Conservation (phyloP, 2,329 filamentous ascomycete species). For the Aspergillus melleus region DNA sequence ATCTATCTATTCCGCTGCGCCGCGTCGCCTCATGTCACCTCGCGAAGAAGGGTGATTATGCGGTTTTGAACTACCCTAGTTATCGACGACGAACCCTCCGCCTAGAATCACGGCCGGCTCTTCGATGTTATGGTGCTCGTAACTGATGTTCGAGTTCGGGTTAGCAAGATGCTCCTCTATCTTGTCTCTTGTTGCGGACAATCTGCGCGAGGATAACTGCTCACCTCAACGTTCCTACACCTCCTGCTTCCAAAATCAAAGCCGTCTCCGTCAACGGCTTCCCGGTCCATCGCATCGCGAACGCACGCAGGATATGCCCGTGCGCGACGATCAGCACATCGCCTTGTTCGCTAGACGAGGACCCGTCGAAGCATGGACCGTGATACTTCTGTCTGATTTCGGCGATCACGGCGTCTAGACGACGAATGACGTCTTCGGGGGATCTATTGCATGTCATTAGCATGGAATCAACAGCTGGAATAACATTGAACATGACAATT, state of each 20-base stretch:
- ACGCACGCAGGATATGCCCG: constrained; percentile 83
- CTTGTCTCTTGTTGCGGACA: not conserved
- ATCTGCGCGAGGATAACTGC: constrained; percentile 15
- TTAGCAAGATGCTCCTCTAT: not conserved
- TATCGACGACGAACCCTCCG: constrained; percentile 62
- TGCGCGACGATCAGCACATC: constrained; percentile 84
- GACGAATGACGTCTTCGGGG: constrained; percentile 68
- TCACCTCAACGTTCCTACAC: constrained; percentile 75
- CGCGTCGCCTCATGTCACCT: no score
- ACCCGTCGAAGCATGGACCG: constrained; percentile 59
- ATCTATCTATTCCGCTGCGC: no score
- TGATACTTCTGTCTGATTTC: constrained; percentile 72
- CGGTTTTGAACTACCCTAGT: not conserved
- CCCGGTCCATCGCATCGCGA: constrained; percentile 82
- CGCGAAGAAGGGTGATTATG: no score
- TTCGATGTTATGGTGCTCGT: constrained; percentile 74
- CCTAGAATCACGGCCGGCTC: constrained; percentile 80
- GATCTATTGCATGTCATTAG: constrained; percentile 48
- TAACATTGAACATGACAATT: not conserved
- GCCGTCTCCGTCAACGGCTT: constrained; percentile 72
- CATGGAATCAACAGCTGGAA: no score
- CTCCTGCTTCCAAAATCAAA: constrained; percentile 85
- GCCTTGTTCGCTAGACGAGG: constrained; percentile 48
- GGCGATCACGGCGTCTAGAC: constrained; percentile 73
- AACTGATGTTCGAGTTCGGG: constrained; percentile 51